These are phyloP conservation scores for Candida insectalens DNA, from an alignment of 805 yeast species.

Conservation along the genomic window DNA sequence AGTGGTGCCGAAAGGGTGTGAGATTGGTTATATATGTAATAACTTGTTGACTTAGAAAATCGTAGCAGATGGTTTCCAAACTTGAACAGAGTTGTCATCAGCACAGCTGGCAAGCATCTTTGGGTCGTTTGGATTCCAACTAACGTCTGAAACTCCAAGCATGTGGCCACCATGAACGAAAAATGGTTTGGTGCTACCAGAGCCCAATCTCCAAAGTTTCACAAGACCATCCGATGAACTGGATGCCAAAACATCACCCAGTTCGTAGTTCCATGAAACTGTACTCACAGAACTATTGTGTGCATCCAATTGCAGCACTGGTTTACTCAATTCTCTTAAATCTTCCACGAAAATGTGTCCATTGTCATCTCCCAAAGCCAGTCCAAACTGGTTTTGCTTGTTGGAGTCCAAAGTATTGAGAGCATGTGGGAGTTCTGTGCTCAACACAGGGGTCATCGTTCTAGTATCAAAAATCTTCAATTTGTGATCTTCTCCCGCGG, in stretches of 20 bases:
- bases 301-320: slow-evolving; percentile 21
- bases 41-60: not conserved
- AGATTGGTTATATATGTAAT: slow-evolving; percentile 1
- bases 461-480: slow-evolving; percentile 49
- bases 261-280: slow-evolving; percentile 62
- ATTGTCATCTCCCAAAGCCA: slow-evolving; percentile 58
- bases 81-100: slow-evolving; percentile 79
- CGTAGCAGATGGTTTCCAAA: slow-evolving; percentile 56
- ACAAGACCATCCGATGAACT: slow-evolving; percentile 58
- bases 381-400: slow-evolving; percentile 39
- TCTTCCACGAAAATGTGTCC: slow-evolving; percentile 62
- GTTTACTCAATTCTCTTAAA: slow-evolving; percentile 33
- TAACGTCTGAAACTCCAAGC: slow-evolving; percentile 75
- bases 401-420: slow-evolving; percentile 55
- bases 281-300: slow-evolving; percentile 53
- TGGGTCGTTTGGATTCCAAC: slow-evolving; percentile 70
- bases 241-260: slow-evolving; percentile 48
- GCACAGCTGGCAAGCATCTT: slow-evolving; percentile 70
- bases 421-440: not conserved
- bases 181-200: slow-evolving; percentile 23
- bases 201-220: slow-evolving; percentile 34
- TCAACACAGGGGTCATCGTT: slow-evolving; percentile 5
- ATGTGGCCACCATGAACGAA: slow-evolving; percentile 83
- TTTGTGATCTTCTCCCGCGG: slow-evolving; percentile 57
- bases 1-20: slow-evolving; percentile 77